Conservation (phyloP, 495 filamentous ascomycete genomes). For the Aspergillus biplanus region DNA sequence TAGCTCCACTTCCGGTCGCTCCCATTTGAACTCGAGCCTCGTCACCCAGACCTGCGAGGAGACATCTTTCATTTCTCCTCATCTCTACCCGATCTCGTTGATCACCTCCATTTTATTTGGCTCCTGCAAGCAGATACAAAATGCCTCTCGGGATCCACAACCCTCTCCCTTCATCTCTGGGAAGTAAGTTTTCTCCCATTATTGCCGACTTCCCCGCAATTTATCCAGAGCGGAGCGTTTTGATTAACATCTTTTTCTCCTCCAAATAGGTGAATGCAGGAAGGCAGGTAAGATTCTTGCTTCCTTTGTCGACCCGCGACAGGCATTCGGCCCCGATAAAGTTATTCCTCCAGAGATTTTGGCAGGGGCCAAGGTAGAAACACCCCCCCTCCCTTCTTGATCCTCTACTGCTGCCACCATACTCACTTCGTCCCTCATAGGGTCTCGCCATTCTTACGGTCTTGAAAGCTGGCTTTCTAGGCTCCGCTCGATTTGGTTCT, state of each 20-base stretch:
- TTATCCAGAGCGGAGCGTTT: constrained; percentile 15
- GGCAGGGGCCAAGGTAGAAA: constrained; percentile 82
- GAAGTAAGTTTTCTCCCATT: constrained; percentile 51
- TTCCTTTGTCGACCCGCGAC: constrained; percentile 91
- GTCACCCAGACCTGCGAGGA: constrained; percentile 28
- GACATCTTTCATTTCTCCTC: constrained; percentile 22
- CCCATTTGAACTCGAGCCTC: constrained; percentile 34
- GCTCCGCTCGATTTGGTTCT: constrained; percentile 88
- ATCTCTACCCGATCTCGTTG: neutral
- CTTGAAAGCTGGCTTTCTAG: constrained; percentile 94
- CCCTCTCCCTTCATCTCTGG: constrained; percentile 67
- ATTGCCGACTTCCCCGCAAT: constrained; percentile 48
- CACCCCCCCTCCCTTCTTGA: neutral
- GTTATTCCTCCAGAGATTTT: constrained; percentile 93
- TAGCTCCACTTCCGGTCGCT: constrained; percentile 41
- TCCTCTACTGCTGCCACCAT: neutral
- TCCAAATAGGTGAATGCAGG: constrained; percentile 74
- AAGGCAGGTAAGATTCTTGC: constrained; percentile 91
- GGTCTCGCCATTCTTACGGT: constrained; percentile 95
- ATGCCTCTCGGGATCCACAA: constrained; percentile 71
- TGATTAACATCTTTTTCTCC: constrained; percentile 25
- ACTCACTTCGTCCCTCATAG: constrained; percentile 46
- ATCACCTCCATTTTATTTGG: constrained; percentile 3
- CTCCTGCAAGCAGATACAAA: constrained; percentile 30
- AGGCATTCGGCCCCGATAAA: constrained; percentile 96